These are phyloP conservation scores for Gossypium schwendimanii DNA, from an alignment of 441 rosid species.

Conservation along the genomic window DNA sequence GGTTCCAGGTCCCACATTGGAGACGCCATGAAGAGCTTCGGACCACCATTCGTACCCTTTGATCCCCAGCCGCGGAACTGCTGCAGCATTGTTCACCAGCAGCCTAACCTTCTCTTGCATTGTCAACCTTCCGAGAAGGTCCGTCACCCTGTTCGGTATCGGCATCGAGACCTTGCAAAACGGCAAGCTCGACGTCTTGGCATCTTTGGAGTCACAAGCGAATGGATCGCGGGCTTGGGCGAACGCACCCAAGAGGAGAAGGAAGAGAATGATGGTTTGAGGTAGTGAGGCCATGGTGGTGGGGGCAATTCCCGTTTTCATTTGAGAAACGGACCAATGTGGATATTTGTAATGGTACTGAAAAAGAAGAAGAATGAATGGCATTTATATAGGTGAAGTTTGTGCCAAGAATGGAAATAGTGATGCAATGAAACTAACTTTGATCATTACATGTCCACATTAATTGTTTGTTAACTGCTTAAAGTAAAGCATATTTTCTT, in stretches of 20 bases:
- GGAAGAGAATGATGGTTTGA: constrained; percentile 7
- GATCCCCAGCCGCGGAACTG: constrained; percentile 71
- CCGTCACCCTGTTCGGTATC: constrained; percentile 49
- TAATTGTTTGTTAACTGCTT: neutral
- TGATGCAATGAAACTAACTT: constrained; percentile 10
- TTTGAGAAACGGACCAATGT: neutral
- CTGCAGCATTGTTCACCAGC: constrained; percentile 65
- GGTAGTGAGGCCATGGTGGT: constrained; percentile 8
- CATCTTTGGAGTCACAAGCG: constrained; percentile 61
- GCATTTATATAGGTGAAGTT: constrained; percentile 19
- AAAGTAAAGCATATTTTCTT: neutral
- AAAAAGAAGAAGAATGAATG: constrained; percentile 4
- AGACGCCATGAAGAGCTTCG: constrained; percentile 93
- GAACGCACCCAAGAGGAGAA: constrained; percentile 18
- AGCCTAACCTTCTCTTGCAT: constrained; percentile 64
- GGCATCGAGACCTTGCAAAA: constrained; percentile 57
- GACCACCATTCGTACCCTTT: constrained; percentile 98
- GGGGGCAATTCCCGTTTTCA: constrained; percentile 13
- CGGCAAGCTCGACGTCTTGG: constrained; percentile 32
- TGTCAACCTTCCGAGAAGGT: constrained; percentile 60
- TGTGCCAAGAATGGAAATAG: constrained; percentile 1
- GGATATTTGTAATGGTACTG: constrained; percentile 5
- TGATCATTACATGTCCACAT: constrained; percentile 14
- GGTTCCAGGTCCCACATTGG: constrained; percentile 85
- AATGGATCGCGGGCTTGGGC: constrained; percentile 40